Evolutionary conservation across 1,139 yeast genomes (phyloP), one percentile per base, ranked within the genome.

Genomic region (Pichia sp.): DNA sequence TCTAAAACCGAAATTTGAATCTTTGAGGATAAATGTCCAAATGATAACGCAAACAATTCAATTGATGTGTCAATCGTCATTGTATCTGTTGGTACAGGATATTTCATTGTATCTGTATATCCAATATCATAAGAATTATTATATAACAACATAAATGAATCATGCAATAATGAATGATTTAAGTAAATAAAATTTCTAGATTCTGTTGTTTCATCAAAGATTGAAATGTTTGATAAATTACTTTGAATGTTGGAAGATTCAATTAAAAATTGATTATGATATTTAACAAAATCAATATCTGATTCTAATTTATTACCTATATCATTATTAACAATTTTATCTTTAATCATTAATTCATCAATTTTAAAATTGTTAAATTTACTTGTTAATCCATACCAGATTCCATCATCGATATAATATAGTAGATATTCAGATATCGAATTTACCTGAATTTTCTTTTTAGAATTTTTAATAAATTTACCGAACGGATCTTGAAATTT

Each of bases 1-100:
- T 91, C 98, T 46, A 93, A 68, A 39, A 93, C 74, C 1, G 97
- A 89, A 53, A 86, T 84, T 63, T 93, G 97, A 52, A 93, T 86
- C 57, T 89, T 87, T 11, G 80, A 69, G n/a, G 91, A 80, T 60
- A 93, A 77, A 55, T 76, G 73, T 0, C 96, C 89, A 59, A 93
- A 86, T 0, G 86, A 75, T 10, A 77, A 64, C 13, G 87, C 83
- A 62, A 90, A 87, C 6, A 90, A 73, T 55, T 85, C 90, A 61
- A 93, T 83, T 0, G 96, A 84, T 1, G 80, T 68, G 67, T 93
- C 96, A 27, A 89, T 78, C 14, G 87, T 74, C 29, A 88, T 75
- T 0, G 84, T 81, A 22, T 64, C 63, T 14, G 58, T 56, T 22
- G 59, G 57, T 8, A 65, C 69, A 5, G 68, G 62, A 43, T 69